Percentiles rank a stretch among this genome's conserved stretches.
phyloP scores from a whole-genome alignment of 2,329 filamentous ascomycete genomes.

The Pseudogymnoascus sp. region DNA sequence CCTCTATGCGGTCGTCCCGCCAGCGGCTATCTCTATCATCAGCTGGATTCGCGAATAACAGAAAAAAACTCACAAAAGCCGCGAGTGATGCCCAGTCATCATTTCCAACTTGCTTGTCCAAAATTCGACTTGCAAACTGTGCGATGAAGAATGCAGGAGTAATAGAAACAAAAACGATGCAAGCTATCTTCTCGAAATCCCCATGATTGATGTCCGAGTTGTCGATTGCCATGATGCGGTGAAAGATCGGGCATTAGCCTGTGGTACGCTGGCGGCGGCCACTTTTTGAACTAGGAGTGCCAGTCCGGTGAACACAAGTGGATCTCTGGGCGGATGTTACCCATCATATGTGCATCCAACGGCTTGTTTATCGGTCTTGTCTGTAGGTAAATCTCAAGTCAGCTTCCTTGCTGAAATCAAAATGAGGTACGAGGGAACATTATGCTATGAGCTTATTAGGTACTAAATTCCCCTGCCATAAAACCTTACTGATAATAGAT shows the following conservation, averaged over 20 bases:
- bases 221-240: constrained; percentile 9
- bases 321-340: background rate
- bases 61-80: constrained; percentile 10
- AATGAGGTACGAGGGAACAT: background rate
- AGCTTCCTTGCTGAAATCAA: background rate
- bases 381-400: background rate
- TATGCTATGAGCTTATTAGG: background rate
- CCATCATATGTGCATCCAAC: background rate
- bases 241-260: background rate
- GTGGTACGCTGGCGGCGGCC: background rate
- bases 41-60: background rate
- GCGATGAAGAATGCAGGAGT: constrained; percentile 11
- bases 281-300: background rate
- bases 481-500: background rate
- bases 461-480: background rate
- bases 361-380: background rate
- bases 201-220: constrained; percentile 15
- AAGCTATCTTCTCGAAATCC: constrained; percentile 13
- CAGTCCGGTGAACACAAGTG: background rate
- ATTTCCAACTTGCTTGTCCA: constrained; percentile 13
- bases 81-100: constrained; percentile 16
- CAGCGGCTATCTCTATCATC: background rate
- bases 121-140: constrained; percentile 13
- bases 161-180: constrained; percentile 11
- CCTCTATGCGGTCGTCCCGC: background rate